Base-by-base conservation (phyloP, 345 rosid genomes). In the Pistacia atlantica region DNA sequence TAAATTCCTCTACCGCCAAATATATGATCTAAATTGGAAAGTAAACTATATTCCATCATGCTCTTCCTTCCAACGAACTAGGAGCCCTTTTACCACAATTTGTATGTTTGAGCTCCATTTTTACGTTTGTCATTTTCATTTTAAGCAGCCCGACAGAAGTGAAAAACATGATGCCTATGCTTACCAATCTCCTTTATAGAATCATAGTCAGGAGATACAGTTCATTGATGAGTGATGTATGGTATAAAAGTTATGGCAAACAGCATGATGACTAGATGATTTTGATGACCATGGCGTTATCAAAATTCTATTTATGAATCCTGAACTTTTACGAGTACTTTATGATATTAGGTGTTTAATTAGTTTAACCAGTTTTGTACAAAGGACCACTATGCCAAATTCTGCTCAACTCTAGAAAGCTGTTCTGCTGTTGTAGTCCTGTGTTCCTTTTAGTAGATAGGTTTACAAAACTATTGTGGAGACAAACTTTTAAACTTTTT, bases 291-390 rank as follows among this genome's bases (percentile, higher is more conserved):
- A 4, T 74, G 35, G 61, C 35, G 8, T 37, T 22, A 31, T 17
- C 25, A 17, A 37, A 6, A 62, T 9, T 66, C 25, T n/a, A 22
- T 22, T 4, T 4, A 9, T 11, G 31, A 59, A 13, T 48, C 54
- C 54, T 37, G 60, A 76, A 76, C 6, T 51, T 60, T 69, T 61
- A 69, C 61, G 49, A 11, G 74, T 8, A 8, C 31, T 60, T 13
- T 57, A 51, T 33, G 42, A 33, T n/a, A 68, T n/a, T 11, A 31
- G 61, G 11, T 76, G 31, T 25, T 49, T 52, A 33, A 65, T 13
- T 12, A 17, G 38, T 18, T 42, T 68, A 22, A 51, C 42, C 10
- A n/a, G 28, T 46, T 59, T 8, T 10, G 33, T 45, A 7, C 22
- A 8, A 35, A 25, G 52, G 28, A 66, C 68, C 25, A 38, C 28